phyloP scores from a whole-genome alignment of 2,329 filamentous ascomycete genomes.

The Fusarium scirpi region DNA sequence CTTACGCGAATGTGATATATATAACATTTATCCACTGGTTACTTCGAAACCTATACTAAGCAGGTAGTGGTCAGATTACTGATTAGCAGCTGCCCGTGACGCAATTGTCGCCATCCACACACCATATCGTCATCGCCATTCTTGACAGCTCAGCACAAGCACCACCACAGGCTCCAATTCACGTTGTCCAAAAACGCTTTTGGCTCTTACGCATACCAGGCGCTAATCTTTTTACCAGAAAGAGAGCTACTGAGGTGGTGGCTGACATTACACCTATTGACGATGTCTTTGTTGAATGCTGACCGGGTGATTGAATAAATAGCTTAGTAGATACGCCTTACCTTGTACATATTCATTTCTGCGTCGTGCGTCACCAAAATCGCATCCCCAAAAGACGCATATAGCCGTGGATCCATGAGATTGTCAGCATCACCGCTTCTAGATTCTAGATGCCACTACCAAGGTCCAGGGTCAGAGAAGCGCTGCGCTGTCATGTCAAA shows the following conservation, averaged over 20 bases:
- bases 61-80: background rate
- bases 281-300: constrained; percentile 1
- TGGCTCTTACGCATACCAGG: constrained; percentile 7
- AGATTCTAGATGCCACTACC: background rate
- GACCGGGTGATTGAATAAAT: background rate
- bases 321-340: background rate
- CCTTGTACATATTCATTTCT: constrained; percentile 2
- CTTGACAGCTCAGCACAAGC: constrained; percentile 10
- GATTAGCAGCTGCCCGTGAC: constrained; percentile 21
- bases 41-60: too few relatives aligned
- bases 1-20: background rate
- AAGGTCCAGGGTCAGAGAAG: constrained; percentile 27
- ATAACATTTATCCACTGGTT: too few relatives aligned
- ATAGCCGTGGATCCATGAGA: constrained; percentile 21
- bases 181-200: constrained; percentile 6
- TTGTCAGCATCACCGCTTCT: constrained; percentile 29
- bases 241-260: background rate
- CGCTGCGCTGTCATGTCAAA: constrained; percentile 2
- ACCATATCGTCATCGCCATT: constrained; percentile 36
- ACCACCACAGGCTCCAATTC: constrained; percentile 5
- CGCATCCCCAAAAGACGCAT: constrained; percentile 18
- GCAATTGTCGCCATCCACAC: constrained; percentile 36
- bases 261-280: background rate
- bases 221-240: background rate
- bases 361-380: constrained; percentile 31